phyloP scores from a whole-genome alignment of 495 filamentous ascomycete species.

The Trichoderma erinaceum region DNA sequence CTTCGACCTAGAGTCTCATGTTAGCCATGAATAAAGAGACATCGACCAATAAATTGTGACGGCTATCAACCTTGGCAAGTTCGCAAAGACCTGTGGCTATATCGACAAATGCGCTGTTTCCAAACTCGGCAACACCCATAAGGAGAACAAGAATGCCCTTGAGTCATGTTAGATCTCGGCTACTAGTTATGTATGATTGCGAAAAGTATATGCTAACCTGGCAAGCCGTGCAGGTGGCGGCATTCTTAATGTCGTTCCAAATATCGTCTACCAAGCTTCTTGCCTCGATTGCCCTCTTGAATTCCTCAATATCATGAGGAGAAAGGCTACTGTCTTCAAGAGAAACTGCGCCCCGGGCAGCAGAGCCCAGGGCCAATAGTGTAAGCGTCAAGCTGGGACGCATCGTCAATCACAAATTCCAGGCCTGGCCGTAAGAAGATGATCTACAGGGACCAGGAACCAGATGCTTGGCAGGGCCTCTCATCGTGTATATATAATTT shows the following conservation, averaged over 20 bases:
- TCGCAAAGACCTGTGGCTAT: conserved; percentile 43
- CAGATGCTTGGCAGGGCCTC: neutral
- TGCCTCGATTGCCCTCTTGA: conserved; percentile 2
- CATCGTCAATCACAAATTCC: neutral
- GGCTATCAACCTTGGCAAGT: conserved; percentile 31
- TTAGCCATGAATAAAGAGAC: neutral
- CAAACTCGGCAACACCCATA: conserved; percentile 38
- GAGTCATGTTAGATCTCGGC: conserved; percentile 15
- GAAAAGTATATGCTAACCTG: conserved; percentile 29
- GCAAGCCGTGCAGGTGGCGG: conserved; percentile 41
- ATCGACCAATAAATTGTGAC: neutral
- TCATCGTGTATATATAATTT: conserved; percentile 6
- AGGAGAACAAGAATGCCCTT: conserved; percentile 42
- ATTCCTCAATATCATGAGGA: neutral
- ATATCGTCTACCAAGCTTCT: conserved; percentile 22
- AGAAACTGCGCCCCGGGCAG: neutral
- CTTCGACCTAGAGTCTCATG: conserved; percentile 26
- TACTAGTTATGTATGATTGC: neutral
- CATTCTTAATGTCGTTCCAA: conserved; percentile 38
- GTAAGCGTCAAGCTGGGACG: neutral
- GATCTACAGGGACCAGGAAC: neutral
- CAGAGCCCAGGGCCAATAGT: conserved; percentile 4
- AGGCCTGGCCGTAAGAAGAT: neutral
- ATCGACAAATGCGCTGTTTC: conserved; percentile 36
- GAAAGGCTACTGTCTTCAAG: neutral